Percentiles rank a stretch among this genome's conserved stretches.
phyloP scores from a whole-genome alignment of 495 filamentous ascomycete species.

The Talaromyces stipitatus region DNA sequence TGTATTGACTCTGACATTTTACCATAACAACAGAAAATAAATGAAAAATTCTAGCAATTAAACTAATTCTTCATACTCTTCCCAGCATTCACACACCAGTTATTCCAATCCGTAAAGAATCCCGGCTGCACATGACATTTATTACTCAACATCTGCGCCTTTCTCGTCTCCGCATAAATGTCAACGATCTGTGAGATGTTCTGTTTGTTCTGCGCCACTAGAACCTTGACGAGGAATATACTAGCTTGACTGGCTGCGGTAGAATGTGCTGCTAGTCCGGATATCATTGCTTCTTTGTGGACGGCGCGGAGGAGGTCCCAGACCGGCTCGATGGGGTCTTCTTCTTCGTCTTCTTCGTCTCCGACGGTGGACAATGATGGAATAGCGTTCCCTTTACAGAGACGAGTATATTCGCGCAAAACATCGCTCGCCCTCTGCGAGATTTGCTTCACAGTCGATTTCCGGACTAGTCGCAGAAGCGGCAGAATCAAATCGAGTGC shows the following conservation, averaged over 20 bases:
- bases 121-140: constrained; percentile 50
- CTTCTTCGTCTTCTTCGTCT: constrained; percentile 10
- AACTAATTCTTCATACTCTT: constrained; percentile 34
- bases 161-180: constrained; percentile 51
- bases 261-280: constrained; percentile 49
- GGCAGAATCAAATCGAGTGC: constrained; percentile 64
- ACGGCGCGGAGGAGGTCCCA: constrained; percentile 57
- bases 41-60: not conserved
- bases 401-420: constrained; percentile 62
- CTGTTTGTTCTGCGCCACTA: constrained; percentile 43
- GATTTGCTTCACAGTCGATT: constrained; percentile 62
- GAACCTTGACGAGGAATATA: constrained; percentile 53
- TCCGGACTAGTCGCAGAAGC: constrained; percentile 47
- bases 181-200: constrained; percentile 41
- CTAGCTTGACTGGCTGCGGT: constrained; percentile 55
- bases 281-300: constrained; percentile 63
- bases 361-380: constrained; percentile 17
- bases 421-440: constrained; percentile 62
- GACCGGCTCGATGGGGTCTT: constrained; percentile 33
- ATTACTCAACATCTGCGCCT: constrained; percentile 45
- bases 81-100: constrained; percentile 51
- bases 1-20: not conserved
- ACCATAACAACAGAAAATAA: not conserved
- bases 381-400: constrained; percentile 50
- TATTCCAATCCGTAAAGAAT: constrained; percentile 63